phyloP scores from a whole-genome alignment of 305 asterid genomes.

The Fraxinus greggii region DNA sequence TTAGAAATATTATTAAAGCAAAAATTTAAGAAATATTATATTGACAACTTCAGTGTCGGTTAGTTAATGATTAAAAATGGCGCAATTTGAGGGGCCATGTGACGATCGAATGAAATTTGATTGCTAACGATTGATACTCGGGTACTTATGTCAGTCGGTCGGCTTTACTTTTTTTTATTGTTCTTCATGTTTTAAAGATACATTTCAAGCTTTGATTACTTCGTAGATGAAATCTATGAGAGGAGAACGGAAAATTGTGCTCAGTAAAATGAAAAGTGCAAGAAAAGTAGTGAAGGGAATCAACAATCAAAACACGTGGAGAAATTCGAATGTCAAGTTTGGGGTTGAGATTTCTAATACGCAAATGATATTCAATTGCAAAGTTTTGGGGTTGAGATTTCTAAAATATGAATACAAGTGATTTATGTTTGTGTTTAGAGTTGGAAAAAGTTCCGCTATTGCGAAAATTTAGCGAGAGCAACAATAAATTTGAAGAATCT shows the following conservation, averaged over 20 bases:
- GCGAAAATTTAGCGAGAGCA: not conserved
- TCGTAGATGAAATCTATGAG: too few relatives aligned
- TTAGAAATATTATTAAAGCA: not conserved
- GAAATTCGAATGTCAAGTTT: not conserved
- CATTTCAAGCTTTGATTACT: not conserved
- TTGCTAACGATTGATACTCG: not conserved
- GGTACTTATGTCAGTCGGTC: not conserved
- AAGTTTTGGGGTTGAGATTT: too few relatives aligned
- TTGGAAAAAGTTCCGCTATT: not conserved
- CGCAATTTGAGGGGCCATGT: slow-evolving; percentile 12
- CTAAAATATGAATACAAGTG: too few relatives aligned
- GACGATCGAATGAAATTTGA: slow-evolving; percentile 4
- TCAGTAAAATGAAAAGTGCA: too few relatives aligned
- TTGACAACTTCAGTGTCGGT: not conserved
- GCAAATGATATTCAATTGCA: not conserved
- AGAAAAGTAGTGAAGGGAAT: not conserved
- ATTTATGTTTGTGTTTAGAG: not conserved
- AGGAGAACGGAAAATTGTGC: not conserved
- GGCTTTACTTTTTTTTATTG: too few relatives aligned
- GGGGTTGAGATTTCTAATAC: not conserved
- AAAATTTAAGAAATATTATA: not conserved
- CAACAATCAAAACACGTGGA: not conserved
- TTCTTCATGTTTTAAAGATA: not conserved
- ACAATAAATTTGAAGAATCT: not conserved
- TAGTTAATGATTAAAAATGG: slow-evolving; percentile 7